These are phyloP conservation scores for Erodium texanum DNA, from an alignment of 441 rosid genomes.

Conservation along the genomic window DNA sequence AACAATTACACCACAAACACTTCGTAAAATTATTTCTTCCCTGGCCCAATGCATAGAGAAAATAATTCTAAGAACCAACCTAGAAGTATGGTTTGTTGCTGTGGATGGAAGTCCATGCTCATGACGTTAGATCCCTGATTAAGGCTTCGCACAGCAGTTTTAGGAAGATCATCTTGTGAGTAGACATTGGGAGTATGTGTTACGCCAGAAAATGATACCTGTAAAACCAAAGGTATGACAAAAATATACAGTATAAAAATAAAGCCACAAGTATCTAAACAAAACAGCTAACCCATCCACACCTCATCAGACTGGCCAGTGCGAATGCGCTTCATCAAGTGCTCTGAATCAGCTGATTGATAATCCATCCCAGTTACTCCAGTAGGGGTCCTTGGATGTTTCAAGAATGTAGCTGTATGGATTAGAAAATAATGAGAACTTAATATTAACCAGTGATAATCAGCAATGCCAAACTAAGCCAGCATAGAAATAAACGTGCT, in stretches of 20 bases:
- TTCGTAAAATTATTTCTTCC: not conserved
- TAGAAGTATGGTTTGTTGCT: constrained; percentile 58
- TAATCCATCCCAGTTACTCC: constrained; percentile 52
- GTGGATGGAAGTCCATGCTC: constrained; percentile 83
- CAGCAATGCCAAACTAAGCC: not conserved
- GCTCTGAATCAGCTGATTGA: constrained; percentile 73
- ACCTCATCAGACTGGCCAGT: constrained; percentile 66
- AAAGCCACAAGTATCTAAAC: not conserved
- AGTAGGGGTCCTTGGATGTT: constrained; percentile 63
- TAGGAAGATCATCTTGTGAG: constrained; percentile 68
- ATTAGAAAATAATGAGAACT: not conserved
- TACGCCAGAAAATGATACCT: constrained; percentile 1
- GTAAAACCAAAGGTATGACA: not conserved
- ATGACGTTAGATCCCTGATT: constrained; percentile 59
- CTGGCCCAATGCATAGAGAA: not conserved
- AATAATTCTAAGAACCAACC: constrained; percentile 30
- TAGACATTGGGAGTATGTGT: constrained; percentile 62
- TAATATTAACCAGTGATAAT: not conserved
- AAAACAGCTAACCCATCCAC: not conserved
- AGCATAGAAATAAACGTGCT: not conserved
- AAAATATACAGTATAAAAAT: not conserved
- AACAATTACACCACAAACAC: not conserved
- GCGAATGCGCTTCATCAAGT: constrained; percentile 55
- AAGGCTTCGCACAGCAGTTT: constrained; percentile 43
- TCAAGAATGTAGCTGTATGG: constrained; percentile 39